Percentiles rank a stretch among this genome's conserved stretches.
Conservation (phyloP, 2,329 filamentous ascomycete species). For the Pestalotiopsis sp. region DNA sequence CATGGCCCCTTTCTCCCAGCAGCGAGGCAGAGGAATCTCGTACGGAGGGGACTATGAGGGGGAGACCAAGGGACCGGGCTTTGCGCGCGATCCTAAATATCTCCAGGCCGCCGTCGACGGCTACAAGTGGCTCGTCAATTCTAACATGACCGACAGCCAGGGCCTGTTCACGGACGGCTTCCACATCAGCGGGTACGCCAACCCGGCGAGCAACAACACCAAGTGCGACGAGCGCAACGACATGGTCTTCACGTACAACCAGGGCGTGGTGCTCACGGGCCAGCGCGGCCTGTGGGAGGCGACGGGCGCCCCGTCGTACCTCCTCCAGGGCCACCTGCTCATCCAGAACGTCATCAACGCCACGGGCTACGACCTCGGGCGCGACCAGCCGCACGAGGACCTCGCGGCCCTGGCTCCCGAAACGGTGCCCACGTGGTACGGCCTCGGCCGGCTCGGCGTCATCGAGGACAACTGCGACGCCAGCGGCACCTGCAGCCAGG, state of each 20-base stretch:
- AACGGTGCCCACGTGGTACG: conserved; percentile 63
- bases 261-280: conserved; percentile 85
- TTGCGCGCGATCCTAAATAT: conserved; percentile 61
- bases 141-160: conserved; percentile 77
- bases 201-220: conserved; percentile 64
- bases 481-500: conserved; percentile 73
- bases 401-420: conserved; percentile 32
- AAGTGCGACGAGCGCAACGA: conserved; percentile 81
- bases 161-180: conserved; percentile 88
- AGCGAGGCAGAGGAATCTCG: conserved; percentile 14
- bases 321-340: conserved; percentile 79
- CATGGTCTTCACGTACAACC: conserved; percentile 95
- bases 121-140: conserved; percentile 78
- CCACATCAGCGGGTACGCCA: conserved; percentile 72
- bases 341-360: conserved; percentile 74
- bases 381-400: conserved; percentile 44
- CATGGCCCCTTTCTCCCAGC: conserved; percentile 62
- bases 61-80: conserved; percentile 36
- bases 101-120: conserved; percentile 74
- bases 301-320: conserved; percentile 71
- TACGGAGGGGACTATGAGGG: conserved; percentile 21
- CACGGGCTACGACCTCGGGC: conserved; percentile 71
- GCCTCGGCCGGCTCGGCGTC: conserved; percentile 77
- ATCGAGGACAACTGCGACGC: conserved; percentile 86
- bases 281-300: conserved; percentile 79